Evolutionary conservation across 1,139 yeast genomes (phyloP), one percentile per base, ranked within the genome.

Genomic region (Kodamaea anthophila): DNA sequence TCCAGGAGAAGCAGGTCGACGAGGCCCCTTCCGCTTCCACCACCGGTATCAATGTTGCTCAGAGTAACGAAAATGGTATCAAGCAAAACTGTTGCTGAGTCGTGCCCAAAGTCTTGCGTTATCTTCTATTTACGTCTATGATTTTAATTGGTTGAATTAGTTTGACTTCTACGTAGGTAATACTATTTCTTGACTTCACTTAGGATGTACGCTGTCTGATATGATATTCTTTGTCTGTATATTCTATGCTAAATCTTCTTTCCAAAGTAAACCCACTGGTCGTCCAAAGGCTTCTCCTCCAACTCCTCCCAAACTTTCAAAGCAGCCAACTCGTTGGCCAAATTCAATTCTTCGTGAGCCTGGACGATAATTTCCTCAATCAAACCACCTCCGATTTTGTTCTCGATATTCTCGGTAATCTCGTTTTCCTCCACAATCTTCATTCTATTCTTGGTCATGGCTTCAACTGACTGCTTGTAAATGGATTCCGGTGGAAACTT

Each of bases 301-400:
- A 77, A 63, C 39, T 72, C 78, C 42, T 74, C 81, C 84, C 84
- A 77, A 25, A 55, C 56, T 56, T 81, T 78, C 70, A 80, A 71
- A 38, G 66, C 74, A 23, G 80, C 78, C 65, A 86, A 63, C 53
- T 77, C 73, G 46, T 74, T 63, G 32, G 85, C 80, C 53, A 86
- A 68, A 30, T 65, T 70, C 45, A 75, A 72, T 59, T 86, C 95
- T 38, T 84, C 94, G 43, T 79, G 74, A 10, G 95, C 95, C 60
- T 85, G 94, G 38, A 83, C 66, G 35, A 85, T 56, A 34, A 85
- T 60, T 62, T 85, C 95, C 60, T 85, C 95, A 42, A 85, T 79
- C 44, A 85, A 71, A 2, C 95, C 95, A 42, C 80, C 75, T 12
- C 94, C 94, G 41, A 85, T 80, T 53, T 77, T 63, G 40, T 64